Base-by-base conservation (phyloP, 2,329 filamentous ascomycete species). In the Aspergillus sp. region DNA sequence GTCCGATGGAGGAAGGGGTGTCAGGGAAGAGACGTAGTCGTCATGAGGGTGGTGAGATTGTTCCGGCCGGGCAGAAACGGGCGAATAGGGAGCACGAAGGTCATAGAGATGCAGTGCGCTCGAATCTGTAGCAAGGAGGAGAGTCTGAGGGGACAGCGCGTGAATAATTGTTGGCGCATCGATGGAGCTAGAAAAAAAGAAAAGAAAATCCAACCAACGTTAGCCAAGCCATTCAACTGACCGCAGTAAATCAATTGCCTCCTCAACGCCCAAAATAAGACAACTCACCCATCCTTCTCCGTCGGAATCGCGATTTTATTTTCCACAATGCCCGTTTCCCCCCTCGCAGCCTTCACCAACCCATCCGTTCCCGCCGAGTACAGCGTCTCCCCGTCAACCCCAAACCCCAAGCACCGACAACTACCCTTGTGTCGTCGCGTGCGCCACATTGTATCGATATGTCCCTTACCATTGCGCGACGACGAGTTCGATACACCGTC, bases 371-470 rank as follows among this genome's bases (percentile, higher is more conserved):
- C 81, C 3, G 78, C 73, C 19, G 73, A 77, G 55, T 75, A 82
- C 70, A 76, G 68, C 74, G 83, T 76, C 54, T 79, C 73, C 10
- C 91, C 93, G 64, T 96, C 90, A 48, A 81, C 68, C 53, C 82
- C 84, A 69, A 90, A 97, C 4, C 78, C 81, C 46, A 97, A 71
- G 50, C 81, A 83, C 45, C 93, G 79, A 64, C 91, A 97, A 75
- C 89, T 96, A 8, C 89, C 91, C 73, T 95, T 94, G 72, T 98
- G 93, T 51, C 93, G 79, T 56, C 83, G 78, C 4, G 93, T 97
- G 58, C 81, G 80, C 93, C 93, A 98, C 49, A 83, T 73, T 0
- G 84, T 88, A 56, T 90, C 86, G 52, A 97, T 86, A 47, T 83
- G 80, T 39, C 83, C 85, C 52, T 79, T 85, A 7, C 88, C 88